Evolutionary conservation across 78 protist genomes (phyloP), one percentile per base, ranked within the genome.

Genomic region (Cyanophora paradoxa): DNA sequence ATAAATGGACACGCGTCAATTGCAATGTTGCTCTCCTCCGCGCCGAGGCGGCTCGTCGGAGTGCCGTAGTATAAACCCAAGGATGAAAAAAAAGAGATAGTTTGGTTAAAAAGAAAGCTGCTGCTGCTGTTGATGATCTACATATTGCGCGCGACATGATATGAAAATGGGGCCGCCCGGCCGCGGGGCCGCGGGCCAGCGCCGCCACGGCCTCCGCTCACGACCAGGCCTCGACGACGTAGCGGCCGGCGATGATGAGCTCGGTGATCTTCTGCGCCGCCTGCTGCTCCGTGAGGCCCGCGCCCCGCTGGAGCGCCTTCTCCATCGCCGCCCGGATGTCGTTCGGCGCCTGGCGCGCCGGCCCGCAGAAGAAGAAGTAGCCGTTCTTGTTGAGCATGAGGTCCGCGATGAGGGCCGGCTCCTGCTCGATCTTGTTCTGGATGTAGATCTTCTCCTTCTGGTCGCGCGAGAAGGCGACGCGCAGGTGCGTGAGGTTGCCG

Each of bases 391-490:
- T 28, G 30, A 54, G 26, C 50, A 82, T 39, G 34, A 52, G 28
- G 13, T 48, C 36, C 26, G 13, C 14, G 10, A 82, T 31, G 31
- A 16, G 10, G 41, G 24, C 76, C 28, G 16, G 31, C 42, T 88
- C 86, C 58, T 84, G 80, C 26, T 3, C 46, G 28, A 88, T 74
- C 65, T 67, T 42, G 74, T 84, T 83, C 78, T 88, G 92, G 28
- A 88, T 82, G 75, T 88, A 88, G 13, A 86, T 72, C 85, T 87
- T 87, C 26, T 58, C 39, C 44, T 62, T 22, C 37, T 73, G 81
- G 61, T 84, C 91, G 28, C 95, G 81, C 19, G 89, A 82, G 82
- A 88, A 92, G 36, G 93, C 93, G 20, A 82, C 40, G 5, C 64
- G 36, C 37, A 82, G 64, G 22, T 54, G 22, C 17, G 72, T 50